phyloP scores from a whole-genome alignment of 1,139 yeast species.

The Eremothecium cymbalariae region DNA sequence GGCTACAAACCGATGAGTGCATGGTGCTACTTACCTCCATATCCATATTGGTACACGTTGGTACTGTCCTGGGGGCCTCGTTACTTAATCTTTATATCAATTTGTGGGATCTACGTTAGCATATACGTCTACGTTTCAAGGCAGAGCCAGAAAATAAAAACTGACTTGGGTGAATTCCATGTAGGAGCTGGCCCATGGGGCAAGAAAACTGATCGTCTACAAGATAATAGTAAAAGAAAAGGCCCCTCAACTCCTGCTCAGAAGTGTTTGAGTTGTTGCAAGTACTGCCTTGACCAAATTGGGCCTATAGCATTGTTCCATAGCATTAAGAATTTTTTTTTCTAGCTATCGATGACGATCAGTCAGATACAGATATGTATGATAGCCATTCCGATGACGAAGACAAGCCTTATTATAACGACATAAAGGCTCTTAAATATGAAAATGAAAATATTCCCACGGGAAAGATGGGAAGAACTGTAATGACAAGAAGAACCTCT shows the following conservation, averaged over 20 bases:
- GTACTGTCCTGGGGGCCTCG: slow-evolving; percentile 81
- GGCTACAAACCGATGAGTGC: slow-evolving; percentile 61
- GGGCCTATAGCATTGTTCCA: slow-evolving; percentile 2
- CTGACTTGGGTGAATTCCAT: slow-evolving; percentile 23
- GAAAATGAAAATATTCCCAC: background rate
- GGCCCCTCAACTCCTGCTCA: too few species aligned
- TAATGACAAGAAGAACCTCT: too few species aligned
- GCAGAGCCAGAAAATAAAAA: slow-evolving; percentile 49
- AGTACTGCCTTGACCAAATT: slow-evolving; percentile 3
- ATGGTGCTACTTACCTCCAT: slow-evolving; percentile 74
- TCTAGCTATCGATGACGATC: slow-evolving; percentile 1
- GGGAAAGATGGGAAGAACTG: too few species aligned
- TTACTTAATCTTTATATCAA: slow-evolving; percentile 54
- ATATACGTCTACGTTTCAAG: slow-evolving; percentile 67
- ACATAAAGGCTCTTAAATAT: background rate
- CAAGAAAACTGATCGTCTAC: too few species aligned
- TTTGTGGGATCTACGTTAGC: slow-evolving; percentile 57
- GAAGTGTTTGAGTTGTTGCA: too few species aligned
- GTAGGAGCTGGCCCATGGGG: too few species aligned
- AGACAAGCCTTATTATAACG: background rate
- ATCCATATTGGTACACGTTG: slow-evolving; percentile 67
- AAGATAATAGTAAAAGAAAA: too few species aligned
- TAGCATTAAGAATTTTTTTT: slow-evolving; percentile 9
- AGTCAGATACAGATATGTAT: background rate
- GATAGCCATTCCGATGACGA: background rate